phyloP scores from a whole-genome alignment of 1,284 basidiomycete species.

The Ceratobasidium sp. region DNA sequence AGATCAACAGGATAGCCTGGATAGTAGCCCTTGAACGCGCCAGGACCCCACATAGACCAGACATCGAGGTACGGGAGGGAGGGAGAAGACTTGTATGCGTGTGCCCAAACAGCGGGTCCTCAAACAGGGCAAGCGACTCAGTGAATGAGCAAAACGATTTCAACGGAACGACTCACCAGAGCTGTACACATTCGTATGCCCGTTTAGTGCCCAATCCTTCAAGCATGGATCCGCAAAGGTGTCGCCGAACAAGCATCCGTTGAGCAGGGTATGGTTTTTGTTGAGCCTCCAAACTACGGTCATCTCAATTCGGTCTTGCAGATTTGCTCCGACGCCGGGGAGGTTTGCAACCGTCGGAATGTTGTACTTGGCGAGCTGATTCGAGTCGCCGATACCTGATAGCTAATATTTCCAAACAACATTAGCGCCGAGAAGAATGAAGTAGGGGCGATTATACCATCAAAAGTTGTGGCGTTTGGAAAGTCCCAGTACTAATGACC shows the following conservation, averaged over 20 bases:
- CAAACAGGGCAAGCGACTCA: background rate
- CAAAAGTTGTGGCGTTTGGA: constrained; percentile 39
- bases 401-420: constrained; percentile 8
- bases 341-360: constrained; percentile 32
- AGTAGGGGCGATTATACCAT: background rate
- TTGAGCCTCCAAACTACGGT: constrained; percentile 41
- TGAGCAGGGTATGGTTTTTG: constrained; percentile 31
- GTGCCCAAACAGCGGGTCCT: constrained; percentile 36
- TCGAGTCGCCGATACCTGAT: constrained; percentile 36
- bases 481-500: constrained; percentile 32
- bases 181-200: constrained; percentile 34
- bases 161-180: constrained; percentile 3
- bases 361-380: constrained; percentile 33
- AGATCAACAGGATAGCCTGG: constrained; percentile 28
- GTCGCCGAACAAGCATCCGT: constrained; percentile 38
- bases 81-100: constrained; percentile 40
- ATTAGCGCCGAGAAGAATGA: background rate
- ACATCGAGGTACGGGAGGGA: constrained; percentile 34
- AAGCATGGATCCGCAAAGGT: constrained; percentile 36
- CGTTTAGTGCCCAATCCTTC: constrained; percentile 21
- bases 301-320: constrained; percentile 42
- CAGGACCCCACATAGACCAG: constrained; percentile 43
- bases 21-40: constrained; percentile 38
- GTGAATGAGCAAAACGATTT: background rate
- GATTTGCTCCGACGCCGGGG: constrained; percentile 30